Conservation (phyloP, 345 rosid genomes). For the Rhizophora mangle region DNA sequence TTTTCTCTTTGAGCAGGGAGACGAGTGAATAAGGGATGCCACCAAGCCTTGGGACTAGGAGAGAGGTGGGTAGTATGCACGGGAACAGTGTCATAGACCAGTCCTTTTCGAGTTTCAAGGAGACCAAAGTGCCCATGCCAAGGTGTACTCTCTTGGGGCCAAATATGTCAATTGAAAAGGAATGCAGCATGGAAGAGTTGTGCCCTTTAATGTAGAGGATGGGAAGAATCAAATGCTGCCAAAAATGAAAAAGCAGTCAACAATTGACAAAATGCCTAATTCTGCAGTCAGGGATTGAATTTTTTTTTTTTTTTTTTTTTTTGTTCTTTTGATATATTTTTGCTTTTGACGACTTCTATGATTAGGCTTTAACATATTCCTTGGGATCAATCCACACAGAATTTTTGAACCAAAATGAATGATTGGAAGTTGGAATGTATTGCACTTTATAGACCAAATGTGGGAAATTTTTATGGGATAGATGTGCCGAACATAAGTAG, state of each 20-base stretch:
- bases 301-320: no score
- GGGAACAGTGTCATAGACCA: slow-evolving; percentile 1
- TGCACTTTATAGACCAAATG: slow-evolving; percentile 37
- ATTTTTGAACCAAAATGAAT: slow-evolving; percentile 37
- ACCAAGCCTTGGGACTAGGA: slow-evolving; percentile 21
- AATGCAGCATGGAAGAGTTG: slow-evolving; percentile 9
- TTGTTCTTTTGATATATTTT: not conserved
- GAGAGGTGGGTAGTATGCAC: not conserved
- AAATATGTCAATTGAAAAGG: slow-evolving; percentile 7
- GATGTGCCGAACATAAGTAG: slow-evolving; percentile 1
- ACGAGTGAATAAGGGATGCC: not conserved
- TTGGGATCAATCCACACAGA: slow-evolving; percentile 52
- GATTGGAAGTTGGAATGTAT: slow-evolving; percentile 43
- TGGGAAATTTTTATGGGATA: slow-evolving; percentile 8
- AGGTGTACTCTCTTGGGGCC: not conserved
- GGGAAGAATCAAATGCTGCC: slow-evolving; percentile 19
- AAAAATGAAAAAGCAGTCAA: slow-evolving; percentile 36
- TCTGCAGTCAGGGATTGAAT: slow-evolving; percentile 29
- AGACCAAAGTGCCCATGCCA: slow-evolving; percentile 13
- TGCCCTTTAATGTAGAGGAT: slow-evolving; percentile 13
- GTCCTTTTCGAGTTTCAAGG: not conserved
- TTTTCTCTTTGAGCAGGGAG: not conserved
- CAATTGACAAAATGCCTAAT: slow-evolving; percentile 31
- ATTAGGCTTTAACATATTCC: slow-evolving; percentile 38
- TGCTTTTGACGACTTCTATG: slow-evolving; percentile 56